Evolutionary conservation across 2,329 filamentous ascomycete species (phyloP), one percentile per base, ranked within the genome.

Genomic region (Penicillium sp.): DNA sequence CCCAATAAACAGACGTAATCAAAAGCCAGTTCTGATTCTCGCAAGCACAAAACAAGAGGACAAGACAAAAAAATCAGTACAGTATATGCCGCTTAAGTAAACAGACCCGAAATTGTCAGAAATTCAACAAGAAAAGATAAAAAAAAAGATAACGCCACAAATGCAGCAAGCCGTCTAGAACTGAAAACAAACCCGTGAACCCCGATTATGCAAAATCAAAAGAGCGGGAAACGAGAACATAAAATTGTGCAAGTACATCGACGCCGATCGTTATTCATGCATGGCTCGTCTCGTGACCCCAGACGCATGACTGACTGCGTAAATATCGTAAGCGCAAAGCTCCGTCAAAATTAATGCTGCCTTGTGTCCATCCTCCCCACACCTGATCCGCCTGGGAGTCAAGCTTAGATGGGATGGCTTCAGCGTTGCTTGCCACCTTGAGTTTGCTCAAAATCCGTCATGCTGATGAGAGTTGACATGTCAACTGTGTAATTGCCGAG

Each of bases 131-230:
- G 21, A n/a, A 16, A 42, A 28, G 18, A 20, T 20, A 54, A 30
- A 23, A 30, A 23, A 11, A 26, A 16, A 54, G 52, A 55, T 21
- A 58, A 58, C 56, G 43, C 56, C 56, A 30, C 38, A 58, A 58
- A 58, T 58, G 56, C 56, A 58, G 50, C 56, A 54, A 58, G 56
- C 46, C 46, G 14, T 58, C 50, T 58, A 23, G 11, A 43, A 43
- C 40, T 14, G 40, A 20, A 43, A 43, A 51, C 26, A 38, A 54
- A 50, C 47, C 50, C 49, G 28, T 20, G 20, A 52, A 57, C 50
- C 56, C 50, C 56, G 11, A 40, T 6, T 47, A 58, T 58, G 56
- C 56, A 46, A 35, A 53, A 3, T 33, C 28, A 47, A 46, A 53
- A 38, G 51, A 47, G 42, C 20, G 45, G 9, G 4, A 23, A 21